phyloP scores from a whole-genome alignment of 257 asterid species.

The Agastache rugosa region DNA sequence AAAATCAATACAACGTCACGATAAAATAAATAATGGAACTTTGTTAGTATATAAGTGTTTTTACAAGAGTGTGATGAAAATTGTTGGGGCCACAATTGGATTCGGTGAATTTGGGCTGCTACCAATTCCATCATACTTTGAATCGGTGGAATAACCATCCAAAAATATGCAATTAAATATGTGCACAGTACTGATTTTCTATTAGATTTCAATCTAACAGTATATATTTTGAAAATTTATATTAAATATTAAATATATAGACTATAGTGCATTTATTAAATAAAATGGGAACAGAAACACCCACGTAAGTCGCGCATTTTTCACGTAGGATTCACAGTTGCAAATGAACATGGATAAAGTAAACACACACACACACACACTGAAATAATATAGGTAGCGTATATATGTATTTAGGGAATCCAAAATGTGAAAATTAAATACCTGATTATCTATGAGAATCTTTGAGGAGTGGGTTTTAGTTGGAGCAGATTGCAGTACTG shows the following conservation, averaged over 20 bases:
- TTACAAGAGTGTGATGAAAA: not conserved
- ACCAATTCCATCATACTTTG: constrained; percentile 12
- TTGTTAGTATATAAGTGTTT: not conserved
- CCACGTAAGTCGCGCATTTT: not conserved
- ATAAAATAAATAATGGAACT: constrained; percentile 3
- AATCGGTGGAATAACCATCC: not conserved
- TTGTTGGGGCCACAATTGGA: constrained; percentile 22
- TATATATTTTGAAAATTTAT: no score
- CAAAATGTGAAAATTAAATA: not conserved
- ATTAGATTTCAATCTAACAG: not conserved
- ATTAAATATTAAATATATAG: not conserved
- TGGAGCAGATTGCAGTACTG: constrained; percentile 12
- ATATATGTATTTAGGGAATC: not conserved
- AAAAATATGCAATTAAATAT: not conserved
- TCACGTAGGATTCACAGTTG: not conserved
- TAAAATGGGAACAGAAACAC: not conserved
- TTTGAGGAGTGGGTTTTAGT: constrained; percentile 25
- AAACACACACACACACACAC: constrained; percentile 8
- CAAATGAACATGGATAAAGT: not conserved
- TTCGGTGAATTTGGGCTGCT: constrained; percentile 29
- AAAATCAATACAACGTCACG: not conserved
- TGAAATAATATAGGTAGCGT: not conserved
- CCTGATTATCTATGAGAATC: constrained; percentile 23
- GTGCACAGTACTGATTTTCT: not conserved
- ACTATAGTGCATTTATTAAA: not conserved